phyloP scores from a whole-genome alignment of 495 filamentous ascomycete species.

The Penicillium cataractarum region DNA sequence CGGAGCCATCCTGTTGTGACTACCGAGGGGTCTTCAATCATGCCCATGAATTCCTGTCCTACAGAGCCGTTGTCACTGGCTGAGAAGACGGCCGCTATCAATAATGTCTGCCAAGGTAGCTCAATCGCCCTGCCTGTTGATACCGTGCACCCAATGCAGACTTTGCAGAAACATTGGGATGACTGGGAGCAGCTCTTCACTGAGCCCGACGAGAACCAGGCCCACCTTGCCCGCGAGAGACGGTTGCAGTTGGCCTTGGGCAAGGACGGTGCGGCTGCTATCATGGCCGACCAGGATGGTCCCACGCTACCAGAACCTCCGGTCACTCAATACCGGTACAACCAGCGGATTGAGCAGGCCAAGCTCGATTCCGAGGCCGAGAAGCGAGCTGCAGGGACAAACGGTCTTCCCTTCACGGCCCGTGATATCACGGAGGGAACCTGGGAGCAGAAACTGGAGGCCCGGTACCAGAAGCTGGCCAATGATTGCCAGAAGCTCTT shows the following conservation, averaged over 20 bases:
- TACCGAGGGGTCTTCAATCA: background rate
- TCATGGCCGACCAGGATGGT: background rate
- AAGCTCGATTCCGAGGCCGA: background rate
- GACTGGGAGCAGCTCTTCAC: constrained; percentile 1
- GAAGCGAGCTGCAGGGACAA: background rate
- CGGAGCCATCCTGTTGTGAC: background rate
- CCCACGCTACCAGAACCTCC: background rate
- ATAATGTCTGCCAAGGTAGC: background rate
- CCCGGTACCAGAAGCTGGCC: background rate
- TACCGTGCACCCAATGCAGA: background rate
- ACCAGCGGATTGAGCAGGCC: background rate
- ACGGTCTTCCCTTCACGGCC: background rate
- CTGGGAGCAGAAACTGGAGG: background rate
- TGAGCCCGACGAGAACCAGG: background rate
- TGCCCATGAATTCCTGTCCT: background rate
- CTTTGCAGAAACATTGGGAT: background rate
- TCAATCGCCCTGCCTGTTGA: background rate
- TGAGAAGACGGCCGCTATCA: background rate
- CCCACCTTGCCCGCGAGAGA: background rate
- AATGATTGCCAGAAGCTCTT: background rate
- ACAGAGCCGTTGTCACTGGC: background rate
- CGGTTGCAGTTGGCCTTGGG: background rate
- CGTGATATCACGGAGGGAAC: constrained; percentile 1
- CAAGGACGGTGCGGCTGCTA: background rate
- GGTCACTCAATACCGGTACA: background rate